Conservation (phyloP, 371 early-diverging fungal species). For the Catenaria anguillulae region DNA sequence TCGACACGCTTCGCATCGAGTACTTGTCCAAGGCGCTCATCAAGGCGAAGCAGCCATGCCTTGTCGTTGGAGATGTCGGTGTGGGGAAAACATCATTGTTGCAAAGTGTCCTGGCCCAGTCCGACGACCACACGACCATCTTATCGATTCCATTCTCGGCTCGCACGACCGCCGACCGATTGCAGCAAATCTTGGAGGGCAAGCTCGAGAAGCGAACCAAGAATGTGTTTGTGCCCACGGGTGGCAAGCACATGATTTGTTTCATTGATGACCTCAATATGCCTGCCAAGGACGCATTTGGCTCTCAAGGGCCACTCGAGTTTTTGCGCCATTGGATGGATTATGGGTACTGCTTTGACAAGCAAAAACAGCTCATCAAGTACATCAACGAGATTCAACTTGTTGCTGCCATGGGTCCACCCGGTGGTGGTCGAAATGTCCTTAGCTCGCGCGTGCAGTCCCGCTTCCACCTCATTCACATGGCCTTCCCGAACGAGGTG, state of each 20-base stretch:
- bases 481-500: slow-evolving; percentile 31
- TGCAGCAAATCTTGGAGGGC: slow-evolving; percentile 26
- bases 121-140: slow-evolving; percentile 15
- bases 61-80: slow-evolving; percentile 35
- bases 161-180: slow-evolving; percentile 15
- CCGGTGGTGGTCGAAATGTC: slow-evolving; percentile 31
- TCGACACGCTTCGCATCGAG: slow-evolving; percentile 35
- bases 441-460: slow-evolving; percentile 29
- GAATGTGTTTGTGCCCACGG: slow-evolving; percentile 31
- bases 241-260: slow-evolving; percentile 26
- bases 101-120: slow-evolving; percentile 22
- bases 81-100: slow-evolving; percentile 32
- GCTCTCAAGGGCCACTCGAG: slow-evolving; percentile 40
- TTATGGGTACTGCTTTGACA: slow-evolving; percentile 35
- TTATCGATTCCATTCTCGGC: slow-evolving; percentile 10
- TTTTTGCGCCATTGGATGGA: slow-evolving; percentile 36
- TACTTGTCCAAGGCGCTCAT: slow-evolving; percentile 26
- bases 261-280: slow-evolving; percentile 43
- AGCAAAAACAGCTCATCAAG: slow-evolving; percentile 34
- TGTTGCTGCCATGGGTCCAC: slow-evolving; percentile 37
- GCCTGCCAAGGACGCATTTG: slow-evolving; percentile 35
- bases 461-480: slow-evolving; percentile 32
- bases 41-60: slow-evolving; percentile 20
- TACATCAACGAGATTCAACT: slow-evolving; percentile 29
- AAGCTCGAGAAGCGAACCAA: slow-evolving; percentile 33